These are phyloP conservation scores for Torulaspora globosa DNA, from an alignment of 1,139 yeast genomes.

Conservation along the genomic window DNA sequence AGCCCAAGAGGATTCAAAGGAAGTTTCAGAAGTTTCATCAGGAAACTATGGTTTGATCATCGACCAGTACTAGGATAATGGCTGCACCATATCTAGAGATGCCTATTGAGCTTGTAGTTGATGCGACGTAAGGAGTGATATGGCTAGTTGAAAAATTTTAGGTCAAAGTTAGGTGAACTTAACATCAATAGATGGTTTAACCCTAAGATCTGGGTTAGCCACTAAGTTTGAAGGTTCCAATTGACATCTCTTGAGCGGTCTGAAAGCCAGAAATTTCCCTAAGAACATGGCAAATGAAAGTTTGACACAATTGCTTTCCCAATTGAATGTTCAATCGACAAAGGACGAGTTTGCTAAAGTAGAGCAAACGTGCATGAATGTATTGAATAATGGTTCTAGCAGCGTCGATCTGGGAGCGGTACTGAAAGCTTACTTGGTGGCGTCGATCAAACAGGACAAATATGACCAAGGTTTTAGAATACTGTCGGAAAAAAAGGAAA, in stretches of 20 bases:
- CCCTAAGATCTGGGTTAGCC: neutral
- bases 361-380: constrained; percentile 42
- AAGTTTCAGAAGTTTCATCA: neutral
- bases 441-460: constrained; percentile 68
- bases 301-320: constrained; percentile 44
- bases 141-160: constrained; percentile 8
- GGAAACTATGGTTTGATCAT: neutral
- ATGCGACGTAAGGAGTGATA: neutral
- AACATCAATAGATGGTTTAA: too few relatives aligned
- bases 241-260: neutral
- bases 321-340: constrained; percentile 45
- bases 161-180: constrained; percentile 1
- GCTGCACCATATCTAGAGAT: neutral
- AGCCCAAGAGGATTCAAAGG: neutral
- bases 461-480: constrained; percentile 55
- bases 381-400: constrained; percentile 41
- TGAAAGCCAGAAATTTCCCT: neutral
- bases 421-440: constrained; percentile 57
- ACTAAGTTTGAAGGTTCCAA: neutral
- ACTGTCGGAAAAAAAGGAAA: constrained; percentile 42
- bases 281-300: constrained; percentile 30
- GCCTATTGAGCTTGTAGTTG: neutral
- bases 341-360: constrained; percentile 49
- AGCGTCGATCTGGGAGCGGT: constrained; percentile 38
- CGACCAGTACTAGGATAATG: too few relatives aligned